Conservation (phyloP, 169 alveolate genomes). For the Toxoplasma gondii region DNA sequence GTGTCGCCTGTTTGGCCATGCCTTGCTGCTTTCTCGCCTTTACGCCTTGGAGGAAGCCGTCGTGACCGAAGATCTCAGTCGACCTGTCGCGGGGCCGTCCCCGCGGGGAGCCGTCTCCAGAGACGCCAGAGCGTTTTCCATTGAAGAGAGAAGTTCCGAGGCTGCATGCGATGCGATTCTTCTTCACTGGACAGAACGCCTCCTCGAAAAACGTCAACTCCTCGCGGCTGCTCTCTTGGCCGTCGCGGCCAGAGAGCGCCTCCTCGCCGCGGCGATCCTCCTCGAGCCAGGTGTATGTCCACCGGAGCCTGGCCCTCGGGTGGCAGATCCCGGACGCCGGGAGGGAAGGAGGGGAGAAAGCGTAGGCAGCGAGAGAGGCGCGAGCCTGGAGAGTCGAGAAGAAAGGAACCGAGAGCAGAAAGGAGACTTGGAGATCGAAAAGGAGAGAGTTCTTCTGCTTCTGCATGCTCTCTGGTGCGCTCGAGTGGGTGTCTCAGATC, state of each 20-base stretch:
- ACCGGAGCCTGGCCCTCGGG: neutral
- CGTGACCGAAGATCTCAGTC: no score
- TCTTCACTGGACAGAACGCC: neutral
- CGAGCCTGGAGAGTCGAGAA: no score
- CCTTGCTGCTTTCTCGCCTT: neutral
- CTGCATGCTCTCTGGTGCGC: neutral
- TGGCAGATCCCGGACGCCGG: neutral
- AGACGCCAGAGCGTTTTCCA: neutral
- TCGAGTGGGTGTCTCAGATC: neutral
- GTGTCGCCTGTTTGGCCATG: slow-evolving; percentile 9
- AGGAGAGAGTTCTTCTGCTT: neutral
- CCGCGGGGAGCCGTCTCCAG: neutral
- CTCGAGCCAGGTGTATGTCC: neutral
- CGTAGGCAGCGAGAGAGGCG: no score
- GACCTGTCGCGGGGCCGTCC: neutral
- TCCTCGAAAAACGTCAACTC: neutral
- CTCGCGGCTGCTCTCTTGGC: neutral
- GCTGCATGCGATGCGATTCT: neutral
- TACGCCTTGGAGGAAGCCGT: neutral
- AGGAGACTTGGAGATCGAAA: neutral
- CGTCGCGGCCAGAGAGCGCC: neutral
- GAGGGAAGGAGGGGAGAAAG: neutral
- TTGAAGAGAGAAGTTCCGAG: neutral
- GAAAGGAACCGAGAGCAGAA: no score
- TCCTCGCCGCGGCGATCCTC: neutral